Evolutionary conservation across 345 rosid species (phyloP), one percentile per base, ranked within the genome.

Genomic region (Nasturtium officinale): DNA sequence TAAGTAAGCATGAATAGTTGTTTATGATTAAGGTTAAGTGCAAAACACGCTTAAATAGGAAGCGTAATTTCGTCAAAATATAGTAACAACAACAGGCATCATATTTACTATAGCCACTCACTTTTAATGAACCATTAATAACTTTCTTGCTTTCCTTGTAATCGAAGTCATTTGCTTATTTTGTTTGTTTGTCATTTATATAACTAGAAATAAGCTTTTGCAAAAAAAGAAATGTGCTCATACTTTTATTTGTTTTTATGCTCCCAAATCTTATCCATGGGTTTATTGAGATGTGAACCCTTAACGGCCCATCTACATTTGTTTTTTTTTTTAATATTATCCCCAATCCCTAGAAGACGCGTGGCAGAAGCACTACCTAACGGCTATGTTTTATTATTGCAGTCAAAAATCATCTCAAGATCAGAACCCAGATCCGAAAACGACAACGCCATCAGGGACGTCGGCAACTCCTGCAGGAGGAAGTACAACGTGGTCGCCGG

Each of bases 361-460:
- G 70, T 74, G 64, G 53, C 71, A 25, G 18, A 38, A 51, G n/a
- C 40, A 12, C 13, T 30, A 33, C 1, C 25, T 45, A 79, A 84
- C 84, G 78, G 77, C 17, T 76, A 66, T 0, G n/a, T 69, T 26
- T 8, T 69, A 50, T 11, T 29, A 7, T 77, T 77, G 77, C 87
- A 92, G 98, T 72, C 91, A 87, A 62, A 92, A 92, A 77, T 78
- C 96, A 28, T 83, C 90, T 0, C 86, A 87, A 68, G 89, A 62
- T 23, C 83, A 82, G 53, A 78, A 56, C 61, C 20, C 68, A 9
- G 71, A 78, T 2, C 53, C 79, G 6, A 58, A 47, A 52, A 42
- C 45, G n/a, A 58, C 69, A n/a, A 23, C 70, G 18, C 56, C 71
- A 33, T 17, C 71, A 15, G 69, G 66, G 3, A 33, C 75, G 21